Percentiles rank a stretch among this genome's conserved stretches.
These are phyloP conservation scores for Leishmania guyanensis DNA, from an alignment of 208 protist species.

Conservation along the genomic window DNA sequence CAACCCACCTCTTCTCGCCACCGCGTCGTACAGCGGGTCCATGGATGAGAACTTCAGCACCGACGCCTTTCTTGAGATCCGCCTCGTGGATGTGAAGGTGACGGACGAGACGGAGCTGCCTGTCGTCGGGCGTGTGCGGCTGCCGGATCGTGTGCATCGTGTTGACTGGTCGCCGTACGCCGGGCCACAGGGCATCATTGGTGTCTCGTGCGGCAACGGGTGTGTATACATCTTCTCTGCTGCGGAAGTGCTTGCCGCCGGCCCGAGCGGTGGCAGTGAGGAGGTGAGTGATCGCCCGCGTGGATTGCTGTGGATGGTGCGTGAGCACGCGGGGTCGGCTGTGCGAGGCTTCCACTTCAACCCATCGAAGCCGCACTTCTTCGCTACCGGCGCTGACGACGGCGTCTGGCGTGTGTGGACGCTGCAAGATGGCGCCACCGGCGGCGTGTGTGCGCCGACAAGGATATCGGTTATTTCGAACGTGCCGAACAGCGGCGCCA, in stretches of 20 bases:
- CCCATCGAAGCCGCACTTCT: constrained; percentile 83
- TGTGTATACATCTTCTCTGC: constrained; percentile 76
- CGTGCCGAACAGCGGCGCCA: constrained; percentile 38
- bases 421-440: constrained; percentile 77
- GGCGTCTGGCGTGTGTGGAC: constrained; percentile 91
- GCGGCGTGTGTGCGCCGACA: constrained; percentile 29
- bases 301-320: constrained; percentile 73
- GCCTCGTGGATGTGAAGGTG: constrained; percentile 65
- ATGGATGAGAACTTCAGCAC: constrained; percentile 83
- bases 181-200: constrained; percentile 67
- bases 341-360: constrained; percentile 95
- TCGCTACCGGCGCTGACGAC: constrained; percentile 72
- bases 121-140: constrained; percentile 49
- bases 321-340: constrained; percentile 75
- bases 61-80: constrained; percentile 66
- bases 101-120: constrained; percentile 77
- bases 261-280: constrained; percentile 26
- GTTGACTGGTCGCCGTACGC: constrained; percentile 79
- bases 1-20: constrained; percentile 63
- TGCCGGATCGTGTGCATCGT: constrained; percentile 62
- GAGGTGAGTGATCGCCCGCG: constrained; percentile 34
- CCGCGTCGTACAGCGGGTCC: constrained; percentile 63
- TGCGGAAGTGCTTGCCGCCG: constrained; percentile 44
- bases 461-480: constrained; percentile 76
- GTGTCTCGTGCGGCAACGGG: constrained; percentile 63